Conservation (phyloP, 176 grass and related monocot species). For the Lolium multiflorum region DNA sequence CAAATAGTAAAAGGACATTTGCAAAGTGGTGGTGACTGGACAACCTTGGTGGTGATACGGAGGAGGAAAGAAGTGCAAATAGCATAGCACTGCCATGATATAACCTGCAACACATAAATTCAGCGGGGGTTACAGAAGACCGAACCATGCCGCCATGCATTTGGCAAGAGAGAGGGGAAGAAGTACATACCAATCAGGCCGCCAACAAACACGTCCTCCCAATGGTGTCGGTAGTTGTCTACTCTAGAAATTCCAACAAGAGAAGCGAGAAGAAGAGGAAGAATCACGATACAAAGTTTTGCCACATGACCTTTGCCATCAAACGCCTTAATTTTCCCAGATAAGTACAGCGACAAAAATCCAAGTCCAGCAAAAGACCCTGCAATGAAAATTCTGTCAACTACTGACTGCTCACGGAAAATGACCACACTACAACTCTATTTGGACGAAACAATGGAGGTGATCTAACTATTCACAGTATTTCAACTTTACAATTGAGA, state of each 20-base stretch:
- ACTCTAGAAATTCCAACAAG: conserved; percentile 79
- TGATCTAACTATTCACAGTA: conserved; percentile 9
- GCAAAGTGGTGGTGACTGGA: not conserved
- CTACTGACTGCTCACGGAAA: not conserved
- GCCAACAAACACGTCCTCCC: conserved; percentile 84
- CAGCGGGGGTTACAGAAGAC: not conserved
- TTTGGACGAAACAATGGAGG: not conserved
- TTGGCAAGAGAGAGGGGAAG: not conserved
- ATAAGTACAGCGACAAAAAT: conserved; percentile 76
- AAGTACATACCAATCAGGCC: conserved; percentile 65
- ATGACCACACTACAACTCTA: not conserved
- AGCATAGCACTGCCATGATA: conserved; percentile 59
- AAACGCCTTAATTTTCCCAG: conserved; percentile 78
- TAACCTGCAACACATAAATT: conserved; percentile 52
- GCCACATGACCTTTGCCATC: conserved; percentile 67
- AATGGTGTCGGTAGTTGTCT: conserved; percentile 87
- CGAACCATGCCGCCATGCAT: not conserved
- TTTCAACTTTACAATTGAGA: not conserved
- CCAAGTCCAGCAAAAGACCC: conserved; percentile 94
- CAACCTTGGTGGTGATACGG: conserved; percentile 78
- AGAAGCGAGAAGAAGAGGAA: conserved; percentile 76
- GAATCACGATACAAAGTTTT: conserved; percentile 86
- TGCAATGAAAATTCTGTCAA: conserved; percentile 39
- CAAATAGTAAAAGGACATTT: not conserved
- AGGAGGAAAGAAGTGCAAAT: conserved; percentile 87